Percentiles rank a stretch among this genome's conserved stretches.
Evolutionary conservation across 2,329 filamentous ascomycete species (phyloP).

Genomic region (Diaporthe eres): DNA sequence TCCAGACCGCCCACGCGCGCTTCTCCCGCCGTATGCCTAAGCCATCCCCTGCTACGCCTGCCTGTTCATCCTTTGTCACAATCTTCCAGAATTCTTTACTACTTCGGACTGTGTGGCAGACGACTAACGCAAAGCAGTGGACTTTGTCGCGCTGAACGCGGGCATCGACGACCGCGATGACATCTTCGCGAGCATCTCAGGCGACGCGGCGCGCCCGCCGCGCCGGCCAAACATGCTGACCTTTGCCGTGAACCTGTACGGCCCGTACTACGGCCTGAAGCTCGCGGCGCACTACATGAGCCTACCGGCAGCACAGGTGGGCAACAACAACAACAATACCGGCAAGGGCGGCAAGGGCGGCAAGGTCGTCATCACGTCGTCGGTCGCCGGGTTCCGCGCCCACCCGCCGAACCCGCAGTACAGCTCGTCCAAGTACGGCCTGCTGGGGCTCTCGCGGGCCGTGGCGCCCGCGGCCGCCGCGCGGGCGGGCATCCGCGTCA

Average conservation of each 20-base stretch:
- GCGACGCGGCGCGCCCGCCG: conserved; percentile 6
- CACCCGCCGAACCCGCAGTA: conserved; percentile 25
- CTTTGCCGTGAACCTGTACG: conserved; percentile 29
- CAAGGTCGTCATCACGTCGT: conserved; percentile 31
- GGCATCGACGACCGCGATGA: conserved; percentile 34
- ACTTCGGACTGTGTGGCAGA: background rate
- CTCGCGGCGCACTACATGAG: conserved; percentile 36
- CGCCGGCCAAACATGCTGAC: conserved; percentile 29
- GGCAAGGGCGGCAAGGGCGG: too few species aligned
- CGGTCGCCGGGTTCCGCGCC: background rate
- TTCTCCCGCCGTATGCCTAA: conserved; percentile 23
- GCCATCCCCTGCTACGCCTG: background rate
- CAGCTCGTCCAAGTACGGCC: conserved; percentile 18
- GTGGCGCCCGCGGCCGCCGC: conserved; percentile 4
- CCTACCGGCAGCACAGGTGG: background rate
- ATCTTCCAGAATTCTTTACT: background rate
- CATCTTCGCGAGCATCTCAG: conserved; percentile 26
- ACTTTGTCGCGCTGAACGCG: conserved; percentile 31
- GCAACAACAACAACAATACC: background rate
- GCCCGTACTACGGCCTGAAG: conserved; percentile 35
- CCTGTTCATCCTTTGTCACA: background rate
- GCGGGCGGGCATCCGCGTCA: conserved; percentile 4
- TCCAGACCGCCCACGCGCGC: conserved; percentile 13
- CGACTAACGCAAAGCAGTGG: background rate
- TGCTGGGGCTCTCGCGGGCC: conserved; percentile 18